phyloP scores from a whole-genome alignment of 352 stramenopile genomes.

The Phytopythium vexans region DNA sequence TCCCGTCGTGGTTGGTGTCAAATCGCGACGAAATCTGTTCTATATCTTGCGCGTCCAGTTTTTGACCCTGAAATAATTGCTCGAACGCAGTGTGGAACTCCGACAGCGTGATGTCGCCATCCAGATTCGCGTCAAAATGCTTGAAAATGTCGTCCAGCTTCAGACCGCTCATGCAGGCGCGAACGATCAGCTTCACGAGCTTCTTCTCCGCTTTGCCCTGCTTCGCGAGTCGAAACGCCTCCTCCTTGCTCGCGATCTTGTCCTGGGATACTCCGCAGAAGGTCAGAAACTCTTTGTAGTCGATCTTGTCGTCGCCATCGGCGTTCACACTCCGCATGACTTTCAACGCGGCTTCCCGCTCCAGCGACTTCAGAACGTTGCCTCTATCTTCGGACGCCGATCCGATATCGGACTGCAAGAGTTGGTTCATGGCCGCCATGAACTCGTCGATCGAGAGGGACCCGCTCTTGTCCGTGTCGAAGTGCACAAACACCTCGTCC shows the following conservation, averaged over 20 bases:
- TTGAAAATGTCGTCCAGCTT: conserved; percentile 61
- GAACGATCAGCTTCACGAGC: conserved; percentile 58
- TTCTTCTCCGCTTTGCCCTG: conserved; percentile 39
- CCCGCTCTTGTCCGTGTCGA: conserved; percentile 59
- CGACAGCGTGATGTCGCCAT: conserved; percentile 45
- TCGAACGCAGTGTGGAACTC: conserved; percentile 61
- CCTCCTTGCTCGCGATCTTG: conserved; percentile 12
- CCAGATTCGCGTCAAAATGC: conserved; percentile 68
- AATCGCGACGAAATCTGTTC: conserved; percentile 38
- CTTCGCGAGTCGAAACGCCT: conserved; percentile 8
- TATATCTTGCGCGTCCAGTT: conserved; percentile 34
- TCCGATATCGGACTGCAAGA: conserved; percentile 24
- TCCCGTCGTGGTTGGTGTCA: conserved; percentile 54
- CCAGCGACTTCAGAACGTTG: conserved; percentile 31
- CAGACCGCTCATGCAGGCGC: conserved; percentile 43
- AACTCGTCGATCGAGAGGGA: conserved; percentile 57
- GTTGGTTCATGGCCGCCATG: conserved; percentile 41
- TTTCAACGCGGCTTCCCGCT: conserved; percentile 33
- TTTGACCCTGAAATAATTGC: conserved; percentile 38
- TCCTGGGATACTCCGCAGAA: conserved; percentile 36
- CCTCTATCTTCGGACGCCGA: not conserved
- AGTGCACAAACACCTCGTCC: conserved; percentile 63
- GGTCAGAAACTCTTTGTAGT: conserved; percentile 66
- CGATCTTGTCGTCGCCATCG: conserved; percentile 54
- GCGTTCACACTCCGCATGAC: conserved; percentile 57